phyloP scores from a whole-genome alignment of 129 eudicot genomes.

The Daucus carota region DH1_v3.0 NC_030386.2:7639501-7640000 shows the following conservation, averaged over 20 bases:
- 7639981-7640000: not conserved
- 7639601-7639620: not conserved
- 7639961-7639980: not conserved
- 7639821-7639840: constrained; percentile 1
- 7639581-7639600: not conserved
- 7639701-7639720: not conserved
- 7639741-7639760: not conserved
- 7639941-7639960: not conserved
- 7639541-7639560: not conserved
- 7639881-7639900: constrained; percentile 75
- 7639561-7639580: not conserved
- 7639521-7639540: not conserved
- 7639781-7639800: not conserved
- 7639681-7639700: not conserved
- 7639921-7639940: constrained; percentile 79
- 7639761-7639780: not conserved
- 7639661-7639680: not conserved
- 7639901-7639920: constrained; percentile 85
- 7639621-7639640: not conserved
- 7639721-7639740: not conserved
- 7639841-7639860: not conserved
- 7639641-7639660: not conserved
- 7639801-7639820: not conserved
- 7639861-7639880: constrained; percentile 53
- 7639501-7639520: not conserved